These are phyloP conservation scores for Pythium phragmiticola DNA, from an alignment of 352 stramenopile species.

Conservation along the genomic window DNA sequence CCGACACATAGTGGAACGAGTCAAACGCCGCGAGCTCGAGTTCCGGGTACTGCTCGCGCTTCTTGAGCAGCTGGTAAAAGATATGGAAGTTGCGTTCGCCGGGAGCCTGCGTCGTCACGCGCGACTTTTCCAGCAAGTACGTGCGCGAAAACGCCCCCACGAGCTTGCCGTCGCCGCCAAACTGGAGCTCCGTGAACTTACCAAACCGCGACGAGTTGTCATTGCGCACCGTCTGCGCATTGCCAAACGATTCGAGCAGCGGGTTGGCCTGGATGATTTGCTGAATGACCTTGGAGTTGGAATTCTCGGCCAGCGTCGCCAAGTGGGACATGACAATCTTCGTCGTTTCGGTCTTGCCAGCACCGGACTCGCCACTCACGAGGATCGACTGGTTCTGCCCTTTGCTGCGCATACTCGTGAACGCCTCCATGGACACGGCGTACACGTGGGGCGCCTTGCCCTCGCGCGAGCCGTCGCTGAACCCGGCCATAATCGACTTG, in stretches of 20 bases:
- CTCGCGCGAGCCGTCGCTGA: slow-evolving; percentile 71
- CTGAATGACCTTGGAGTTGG: slow-evolving; percentile 90
- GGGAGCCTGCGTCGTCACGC: slow-evolving; percentile 79
- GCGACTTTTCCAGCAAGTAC: slow-evolving; percentile 93
- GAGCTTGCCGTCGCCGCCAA: slow-evolving; percentile 65
- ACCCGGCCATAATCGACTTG: slow-evolving; percentile 62
- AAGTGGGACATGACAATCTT: slow-evolving; percentile 96
- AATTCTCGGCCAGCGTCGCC: slow-evolving; percentile 76
- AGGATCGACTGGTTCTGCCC: slow-evolving; percentile 94
- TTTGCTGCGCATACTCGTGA: slow-evolving; percentile 74
- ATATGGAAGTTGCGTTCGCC: slow-evolving; percentile 94
- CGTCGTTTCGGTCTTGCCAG: slow-evolving; percentile 96
- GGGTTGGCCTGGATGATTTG: slow-evolving; percentile 94
- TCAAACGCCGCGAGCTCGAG: slow-evolving; percentile 44
- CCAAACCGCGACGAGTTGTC: slow-evolving; percentile 86
- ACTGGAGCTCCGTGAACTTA: slow-evolving; percentile 88
- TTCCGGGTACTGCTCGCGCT: slow-evolving; percentile 55
- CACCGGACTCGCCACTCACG: slow-evolving; percentile 93
- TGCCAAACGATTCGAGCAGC: slow-evolving; percentile 85
- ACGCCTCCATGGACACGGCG: slow-evolving; percentile 84
- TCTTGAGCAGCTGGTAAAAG: slow-evolving; percentile 90
- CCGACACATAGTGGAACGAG: slow-evolving; percentile 74
- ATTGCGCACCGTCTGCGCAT: slow-evolving; percentile 85
- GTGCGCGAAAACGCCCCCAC: slow-evolving; percentile 83
- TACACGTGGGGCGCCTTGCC: slow-evolving; percentile 84